These are phyloP conservation scores for Rubia yunnanensis DNA, from an alignment of 257 asterid species.

Conservation along the genomic window DNA sequence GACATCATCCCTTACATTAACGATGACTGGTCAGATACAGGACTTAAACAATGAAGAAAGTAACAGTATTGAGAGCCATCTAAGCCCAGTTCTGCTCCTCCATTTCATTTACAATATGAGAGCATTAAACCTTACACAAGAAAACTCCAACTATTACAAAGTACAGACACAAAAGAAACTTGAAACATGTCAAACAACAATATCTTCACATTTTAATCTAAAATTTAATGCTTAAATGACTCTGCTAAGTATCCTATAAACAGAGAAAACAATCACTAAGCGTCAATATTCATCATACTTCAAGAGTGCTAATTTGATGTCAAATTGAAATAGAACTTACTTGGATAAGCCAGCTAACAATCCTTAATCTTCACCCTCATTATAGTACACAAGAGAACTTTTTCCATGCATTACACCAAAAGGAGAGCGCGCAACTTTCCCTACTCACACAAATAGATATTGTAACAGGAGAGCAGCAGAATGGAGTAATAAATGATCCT, in stretches of 20 bases:
- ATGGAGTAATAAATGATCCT: neutral
- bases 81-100: neutral
- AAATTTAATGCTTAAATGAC: no score
- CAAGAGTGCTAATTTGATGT: neutral
- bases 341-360: conserved; percentile 76
- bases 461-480: neutral
- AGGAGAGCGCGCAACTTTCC: conserved; percentile 78
- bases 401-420: conserved; percentile 90
- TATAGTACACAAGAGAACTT: conserved; percentile 79
- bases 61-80: neutral
- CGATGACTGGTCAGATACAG: neutral
- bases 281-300: neutral
- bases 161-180: neutral
- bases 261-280: neutral
- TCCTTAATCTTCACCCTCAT: conserved; percentile 86
- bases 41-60: neutral
- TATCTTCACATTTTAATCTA: neutral
- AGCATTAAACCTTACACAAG: neutral
- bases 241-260: neutral
- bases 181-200: neutral
- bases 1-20: neutral
- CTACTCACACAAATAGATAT: conserved; percentile 28
- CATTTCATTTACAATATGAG: neutral
- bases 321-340: conserved; percentile 34
- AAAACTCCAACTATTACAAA: neutral